Evolutionary conservation across 345 rosid species (phyloP).

Genomic region (Corymbia maculata): DNA sequence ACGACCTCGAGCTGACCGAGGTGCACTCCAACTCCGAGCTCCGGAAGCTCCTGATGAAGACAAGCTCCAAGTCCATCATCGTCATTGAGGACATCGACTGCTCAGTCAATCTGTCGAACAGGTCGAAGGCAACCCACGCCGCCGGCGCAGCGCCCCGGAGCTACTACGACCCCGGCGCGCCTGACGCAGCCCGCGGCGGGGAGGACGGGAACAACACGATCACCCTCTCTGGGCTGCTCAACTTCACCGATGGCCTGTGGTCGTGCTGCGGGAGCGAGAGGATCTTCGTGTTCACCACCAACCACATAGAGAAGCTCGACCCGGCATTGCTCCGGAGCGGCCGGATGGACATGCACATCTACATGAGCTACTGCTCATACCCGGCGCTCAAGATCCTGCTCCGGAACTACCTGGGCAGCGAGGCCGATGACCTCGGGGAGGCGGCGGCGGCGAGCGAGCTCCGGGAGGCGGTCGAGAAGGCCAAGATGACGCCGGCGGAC

Average conservation of each 20-base stretch:
- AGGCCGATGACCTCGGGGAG: constrained; percentile 17
- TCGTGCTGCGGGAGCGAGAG: constrained; percentile 96
- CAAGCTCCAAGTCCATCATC: constrained; percentile 82
- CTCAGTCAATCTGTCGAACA: constrained; percentile 57
- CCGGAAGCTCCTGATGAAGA: constrained; percentile 77
- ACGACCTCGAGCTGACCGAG: constrained; percentile 91
- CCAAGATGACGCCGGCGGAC: constrained; percentile 95
- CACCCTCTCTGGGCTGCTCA: constrained; percentile 82
- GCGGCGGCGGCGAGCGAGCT: constrained; percentile 26
- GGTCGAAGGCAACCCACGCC: constrained; percentile 27
- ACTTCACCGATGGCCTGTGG: constrained; percentile 96
- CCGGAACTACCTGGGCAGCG: constrained; percentile 51
- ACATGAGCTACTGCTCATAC: constrained; percentile 71
- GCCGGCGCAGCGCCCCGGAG: background rate
- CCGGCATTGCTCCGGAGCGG: constrained; percentile 89
- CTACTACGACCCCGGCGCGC: constrained; percentile 16
- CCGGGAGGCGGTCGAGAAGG: constrained; percentile 36
- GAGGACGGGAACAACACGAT: constrained; percentile 38
- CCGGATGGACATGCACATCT: constrained; percentile 94
- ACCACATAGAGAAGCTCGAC: constrained; percentile 87
- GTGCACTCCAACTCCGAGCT: constrained; percentile 86
- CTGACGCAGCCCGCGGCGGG: constrained; percentile 36
- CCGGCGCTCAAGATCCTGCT: constrained; percentile 62
- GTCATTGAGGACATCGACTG: constrained; percentile 95
- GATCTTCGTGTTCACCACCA: constrained; percentile 91